Evolutionary conservation across 352 stramenopile species (phyloP).

Genomic region (Pythium insidiosum): DNA sequence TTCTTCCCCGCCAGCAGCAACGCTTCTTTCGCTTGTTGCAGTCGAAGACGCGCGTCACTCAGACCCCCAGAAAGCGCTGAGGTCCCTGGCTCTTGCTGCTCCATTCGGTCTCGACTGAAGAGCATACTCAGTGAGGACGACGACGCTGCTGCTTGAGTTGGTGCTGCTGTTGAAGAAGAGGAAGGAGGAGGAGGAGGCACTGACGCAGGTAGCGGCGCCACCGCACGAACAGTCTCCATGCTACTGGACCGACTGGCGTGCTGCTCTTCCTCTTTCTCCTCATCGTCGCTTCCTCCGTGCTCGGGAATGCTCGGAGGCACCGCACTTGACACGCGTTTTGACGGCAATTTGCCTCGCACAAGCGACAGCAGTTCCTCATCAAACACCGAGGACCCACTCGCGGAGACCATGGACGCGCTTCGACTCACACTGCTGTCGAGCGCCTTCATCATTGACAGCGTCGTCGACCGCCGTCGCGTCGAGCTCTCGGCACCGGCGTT

Average conservation of each 20-base stretch:
- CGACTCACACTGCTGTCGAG: constrained; percentile 19
- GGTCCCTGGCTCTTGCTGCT: constrained; percentile 9
- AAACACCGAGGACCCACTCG: constrained; percentile 12
- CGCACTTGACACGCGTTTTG: not conserved
- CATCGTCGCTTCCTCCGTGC: too few species aligned
- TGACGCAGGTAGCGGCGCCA: too few species aligned
- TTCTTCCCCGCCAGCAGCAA: constrained; percentile 54
- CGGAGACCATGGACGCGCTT: constrained; percentile 10
- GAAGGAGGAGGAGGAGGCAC: too few species aligned
- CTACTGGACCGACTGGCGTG: too few species aligned
- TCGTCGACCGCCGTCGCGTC: constrained; percentile 17
- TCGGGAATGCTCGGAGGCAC: constrained; percentile 27
- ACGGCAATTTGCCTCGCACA: constrained; percentile 25
- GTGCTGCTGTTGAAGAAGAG: too few species aligned
- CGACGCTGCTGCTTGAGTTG: not conserved
- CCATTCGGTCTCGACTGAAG: constrained; percentile 21
- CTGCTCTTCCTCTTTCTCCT: constrained; percentile 14
- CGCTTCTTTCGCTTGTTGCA: constrained; percentile 73
- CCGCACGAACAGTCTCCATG: too few species aligned
- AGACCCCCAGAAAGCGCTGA: constrained; percentile 25
- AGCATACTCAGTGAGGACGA: constrained; percentile 21
- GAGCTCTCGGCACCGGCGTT: constrained; percentile 13
- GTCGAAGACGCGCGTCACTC: constrained; percentile 46
- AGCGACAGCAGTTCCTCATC: constrained; percentile 49
- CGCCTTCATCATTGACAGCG: constrained; percentile 56